Evolutionary conservation across 768 basidiomycete genomes (phyloP), one percentile per base, ranked within the genome.

Genomic region (Chalciporus sphaerocephalus): DNA sequence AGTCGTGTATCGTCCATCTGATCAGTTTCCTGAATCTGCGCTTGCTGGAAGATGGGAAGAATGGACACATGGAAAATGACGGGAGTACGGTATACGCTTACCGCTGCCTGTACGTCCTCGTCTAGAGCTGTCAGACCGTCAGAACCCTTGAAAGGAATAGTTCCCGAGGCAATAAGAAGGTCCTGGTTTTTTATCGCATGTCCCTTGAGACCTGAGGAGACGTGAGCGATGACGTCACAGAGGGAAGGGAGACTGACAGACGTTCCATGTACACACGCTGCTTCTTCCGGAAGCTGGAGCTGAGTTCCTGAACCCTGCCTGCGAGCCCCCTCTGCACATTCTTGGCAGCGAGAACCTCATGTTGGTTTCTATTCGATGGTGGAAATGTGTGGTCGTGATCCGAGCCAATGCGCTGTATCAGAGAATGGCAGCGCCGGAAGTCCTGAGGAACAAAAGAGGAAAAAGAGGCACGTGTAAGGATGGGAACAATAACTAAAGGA

Each of bases 261-360:
- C 96, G 94, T 70, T 96, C 88, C 88, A 99, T 88, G 67, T 97
- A 98, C 24, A 95, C 88, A 48, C 92, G 84, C 69, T 99, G 96
- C 72, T 95, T 98, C 75, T 96, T 97, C 51, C 96, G 81, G 63
- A 99, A 97, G 11, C 83, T 74, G 17, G 85, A 87, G 57, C 92
- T 94, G 42, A 93, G 74, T 56, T 92, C 91, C 70, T 98, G 96
- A 11, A 97, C 81, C 65, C 92, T 92, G 28, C 89, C 92, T n/a
- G 96, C 96, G 42, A 99, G 80, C 17, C 85, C 93, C 33, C 92
- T 81, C 66, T 98, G 96, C 17, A 97, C 90, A 64, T 99, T 98
- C 71, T 88, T 89, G 25, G 91, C 87, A 1, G 92, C 80, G 32
- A 81, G 72, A 8, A 72, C 69, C 55, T 84, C 78, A 50, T 76